Conservation (phyloP, 2,329 filamentous ascomycete species). For the Aspergillus oerlinghausenensis region DNA sequence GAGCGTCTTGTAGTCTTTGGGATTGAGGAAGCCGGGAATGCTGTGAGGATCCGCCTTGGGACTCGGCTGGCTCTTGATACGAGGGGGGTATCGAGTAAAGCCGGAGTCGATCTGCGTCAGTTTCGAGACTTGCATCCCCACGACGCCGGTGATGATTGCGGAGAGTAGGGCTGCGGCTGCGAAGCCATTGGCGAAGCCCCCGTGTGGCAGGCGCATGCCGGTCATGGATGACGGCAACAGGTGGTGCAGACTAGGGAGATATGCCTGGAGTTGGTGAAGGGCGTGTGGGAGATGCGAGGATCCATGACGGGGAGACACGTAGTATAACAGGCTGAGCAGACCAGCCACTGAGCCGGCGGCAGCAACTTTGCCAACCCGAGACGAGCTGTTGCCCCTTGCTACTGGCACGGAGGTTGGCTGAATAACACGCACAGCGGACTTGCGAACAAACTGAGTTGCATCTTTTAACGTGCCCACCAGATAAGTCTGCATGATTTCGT, state of each 20-base stretch:
- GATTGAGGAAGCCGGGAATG: conserved; percentile 46
- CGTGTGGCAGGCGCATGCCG: background rate
- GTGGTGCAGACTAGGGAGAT: background rate
- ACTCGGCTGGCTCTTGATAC: conserved; percentile 36
- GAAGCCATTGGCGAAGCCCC: conserved; percentile 19
- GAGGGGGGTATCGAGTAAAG: conserved; percentile 24
- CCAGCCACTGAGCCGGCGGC: conserved; percentile 1
- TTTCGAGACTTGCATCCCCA: conserved; percentile 9
- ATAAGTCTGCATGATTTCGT: conserved; percentile 36
- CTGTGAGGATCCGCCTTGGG: conserved; percentile 39
- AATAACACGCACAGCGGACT: conserved; percentile 16
- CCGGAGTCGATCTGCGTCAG: conserved; percentile 22
- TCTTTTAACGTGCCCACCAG: conserved; percentile 33
- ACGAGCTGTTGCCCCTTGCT: background rate
- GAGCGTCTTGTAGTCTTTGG: conserved; percentile 45
- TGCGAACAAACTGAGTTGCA: conserved; percentile 12
- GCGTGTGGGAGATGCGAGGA: background rate
- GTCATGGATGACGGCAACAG: background rate
- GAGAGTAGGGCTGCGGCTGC: conserved; percentile 14
- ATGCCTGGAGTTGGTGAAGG: background rate
- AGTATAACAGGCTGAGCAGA: background rate
- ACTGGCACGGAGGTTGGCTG: conserved; percentile 7
- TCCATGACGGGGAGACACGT: background rate
- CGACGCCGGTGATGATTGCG: conserved; percentile 4
- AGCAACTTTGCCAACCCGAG: background rate